Evolutionary conservation across 805 yeast species (phyloP).

Genomic region (Isabelozyma rhagii): DNA sequence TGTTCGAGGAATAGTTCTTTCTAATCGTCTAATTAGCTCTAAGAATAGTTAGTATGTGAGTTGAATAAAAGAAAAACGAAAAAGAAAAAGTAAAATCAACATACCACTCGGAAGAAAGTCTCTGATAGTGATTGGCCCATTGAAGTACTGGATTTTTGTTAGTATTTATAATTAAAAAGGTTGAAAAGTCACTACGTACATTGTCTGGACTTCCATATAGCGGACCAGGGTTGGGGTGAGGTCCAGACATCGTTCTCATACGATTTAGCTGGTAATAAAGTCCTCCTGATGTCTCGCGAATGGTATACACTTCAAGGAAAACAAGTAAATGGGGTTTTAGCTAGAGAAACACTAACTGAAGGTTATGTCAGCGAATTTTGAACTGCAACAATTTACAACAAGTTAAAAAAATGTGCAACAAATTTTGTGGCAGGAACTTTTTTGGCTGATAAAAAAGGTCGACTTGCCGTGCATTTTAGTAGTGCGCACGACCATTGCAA

Average conservation of each 20-base stretch:
- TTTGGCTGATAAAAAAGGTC: neutral
- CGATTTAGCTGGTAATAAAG: neutral
- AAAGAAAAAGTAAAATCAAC: conserved; percentile 1
- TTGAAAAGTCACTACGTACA: neutral
- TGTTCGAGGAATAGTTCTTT: conserved; percentile 13
- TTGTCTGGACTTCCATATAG: neutral
- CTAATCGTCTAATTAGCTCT: conserved; percentile 13
- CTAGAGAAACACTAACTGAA: neutral
- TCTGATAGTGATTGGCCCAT: neutral
- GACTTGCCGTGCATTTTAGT: neutral
- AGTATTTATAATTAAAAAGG: neutral
- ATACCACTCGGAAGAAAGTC: conserved; percentile 14
- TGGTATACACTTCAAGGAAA: neutral
- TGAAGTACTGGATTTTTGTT: neutral
- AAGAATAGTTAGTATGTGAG: conserved; percentile 7
- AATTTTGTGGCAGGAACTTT: neutral
- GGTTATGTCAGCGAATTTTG: neutral
- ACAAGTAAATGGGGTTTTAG: neutral
- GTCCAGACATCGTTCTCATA: neutral
- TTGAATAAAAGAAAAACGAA: neutral
- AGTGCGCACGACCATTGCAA: neutral
- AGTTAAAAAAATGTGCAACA: neutral
- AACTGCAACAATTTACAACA: neutral
- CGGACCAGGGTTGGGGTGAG: neutral
- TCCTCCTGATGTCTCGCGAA: neutral